Conservation (phyloP, 352 stramenopile genomes). For the Globisporangium cederbergense region DNA sequence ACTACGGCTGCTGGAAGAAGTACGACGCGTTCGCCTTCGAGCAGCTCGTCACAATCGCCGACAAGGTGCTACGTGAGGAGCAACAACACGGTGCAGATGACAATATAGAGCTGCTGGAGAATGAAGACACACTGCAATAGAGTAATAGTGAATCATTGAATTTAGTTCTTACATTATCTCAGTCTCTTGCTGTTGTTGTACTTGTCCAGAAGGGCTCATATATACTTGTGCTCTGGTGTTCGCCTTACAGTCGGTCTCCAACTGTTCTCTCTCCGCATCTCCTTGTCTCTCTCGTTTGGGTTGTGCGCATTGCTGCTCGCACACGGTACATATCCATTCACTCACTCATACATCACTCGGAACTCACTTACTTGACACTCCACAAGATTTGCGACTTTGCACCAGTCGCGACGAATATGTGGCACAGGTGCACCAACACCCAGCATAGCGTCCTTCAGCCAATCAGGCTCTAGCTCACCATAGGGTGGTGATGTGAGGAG, state of each 20-base stretch:
- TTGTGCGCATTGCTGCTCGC: neutral
- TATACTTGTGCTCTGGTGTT: constrained; percentile 8
- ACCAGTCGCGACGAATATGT: constrained; percentile 4
- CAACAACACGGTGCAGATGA: neutral
- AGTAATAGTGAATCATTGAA: neutral
- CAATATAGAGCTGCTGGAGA: neutral
- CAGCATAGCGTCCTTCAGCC: neutral
- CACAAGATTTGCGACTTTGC: constrained; percentile 1
- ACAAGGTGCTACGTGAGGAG: constrained; percentile 44
- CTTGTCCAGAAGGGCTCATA: constrained; percentile 9
- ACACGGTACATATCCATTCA: neutral
- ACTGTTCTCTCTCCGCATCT: neutral
- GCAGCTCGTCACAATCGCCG: constrained; percentile 55
- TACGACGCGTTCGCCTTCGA: constrained; percentile 72
- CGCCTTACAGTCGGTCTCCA: neutral
- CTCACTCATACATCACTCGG: neutral
- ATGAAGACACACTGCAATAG: neutral
- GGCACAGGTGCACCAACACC: constrained; percentile 2
- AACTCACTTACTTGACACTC: neutral
- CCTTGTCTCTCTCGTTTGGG: neutral
- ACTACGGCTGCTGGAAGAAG: constrained; percentile 63
- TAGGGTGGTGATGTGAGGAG: neutral
- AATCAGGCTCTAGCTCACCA: neutral
- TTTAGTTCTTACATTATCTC: neutral
- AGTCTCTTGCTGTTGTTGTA: neutral